Evolutionary conservation across 148 eudicot species (phyloP), one percentile per base, ranked within the genome.

Genomic region (Fagopyrum homotropicum): DNA sequence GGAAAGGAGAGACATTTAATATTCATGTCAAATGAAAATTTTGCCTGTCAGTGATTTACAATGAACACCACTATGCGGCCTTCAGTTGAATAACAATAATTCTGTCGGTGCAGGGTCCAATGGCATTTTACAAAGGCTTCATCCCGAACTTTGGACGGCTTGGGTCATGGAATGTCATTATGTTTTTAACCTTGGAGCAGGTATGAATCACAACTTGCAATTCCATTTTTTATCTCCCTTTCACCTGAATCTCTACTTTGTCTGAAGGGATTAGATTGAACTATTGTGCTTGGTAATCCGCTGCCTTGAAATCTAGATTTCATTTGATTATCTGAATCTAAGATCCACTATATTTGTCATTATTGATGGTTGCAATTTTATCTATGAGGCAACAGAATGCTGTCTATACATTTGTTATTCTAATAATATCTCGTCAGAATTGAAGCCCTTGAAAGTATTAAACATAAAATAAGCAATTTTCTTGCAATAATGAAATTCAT

Each of bases 151-250:
- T 95, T 78, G 93, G 92, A 78, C 88, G 99, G 49, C 85, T 95
- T 47, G 99, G 99, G 69, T 92, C 97, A 35, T 95, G 99, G 97
- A 95, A 95, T 75, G 99, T 92, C 83, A 92, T 95, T 78, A 95
- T 95, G 99, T 95, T 95, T 83, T 83, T 92, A 81, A 95, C 99
- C 59, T 80, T 95, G 79, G 99, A 95, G 83, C 99, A 95, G 96
- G 99, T 95, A 82, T 80, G 81, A 48, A 45, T 63, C 77, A 16
- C 50, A 75, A 68, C n/a, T 44, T 81, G 19, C 48, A 74, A 54
- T 30, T 49, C 12, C 60, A 10, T 78, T 4, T 4, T 35, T 75
- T 2, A 11, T 17, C 45, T 59, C n/a, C 50, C 5, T 9, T 75
- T 17, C 77, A 75, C n/a, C 9, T 46, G 16, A 45, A 50, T 14